Evolutionary conservation across 352 stramenopile species (phyloP), one percentile per base, ranked within the genome.

Genomic region (Pythium rhizo-oryzae): DNA sequence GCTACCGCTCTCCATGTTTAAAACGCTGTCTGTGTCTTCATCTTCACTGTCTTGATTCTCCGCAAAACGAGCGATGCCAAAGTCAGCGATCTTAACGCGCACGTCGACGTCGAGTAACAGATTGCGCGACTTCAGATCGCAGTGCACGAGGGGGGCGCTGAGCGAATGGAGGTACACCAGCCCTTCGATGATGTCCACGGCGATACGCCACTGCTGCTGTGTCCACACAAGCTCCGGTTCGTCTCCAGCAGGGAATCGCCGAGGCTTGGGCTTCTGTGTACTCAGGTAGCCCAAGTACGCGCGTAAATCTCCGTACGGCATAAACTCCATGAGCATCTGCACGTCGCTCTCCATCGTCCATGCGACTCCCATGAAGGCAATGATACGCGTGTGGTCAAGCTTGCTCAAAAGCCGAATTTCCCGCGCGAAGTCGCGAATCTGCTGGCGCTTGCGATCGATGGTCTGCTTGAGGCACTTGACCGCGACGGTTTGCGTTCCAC

Each of bases 61-160:
- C 41, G 41, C 41, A 1, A 47, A n/a, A 0, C 79, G 82, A 61
- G 81, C 85, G 3, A 89, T 74, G 0, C 84, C 83, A 66, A 94
- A 94, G 51, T 92, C 86, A 1, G 74, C 79, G 3, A 94, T 71
- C 59, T 93, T 94, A 24, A 85, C 86, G 0, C 74, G 81, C 39
- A 75, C 79, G 18, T 85, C 74, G 9, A 70, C 75, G 59, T 86
- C 75, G 11, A 94, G 63, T 8, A 92, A 60, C 2, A 95, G 74
- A 41, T 91, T 92, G 2, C 81, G 74, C 0, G 84, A 93, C 47
- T 88, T 91, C 19, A 95, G 65, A 53, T 92, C 83, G 3, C 87
- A 81, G 55, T 95, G 83, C 3, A 95, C 70, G 62, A 93, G 70
- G 0, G 82, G 73, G 11, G 78, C 67, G 0, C 76, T 63, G 12